Evolutionary conservation across 2,329 filamentous ascomycete species (phyloP).

Genomic region (Monascus ruber): DNA sequence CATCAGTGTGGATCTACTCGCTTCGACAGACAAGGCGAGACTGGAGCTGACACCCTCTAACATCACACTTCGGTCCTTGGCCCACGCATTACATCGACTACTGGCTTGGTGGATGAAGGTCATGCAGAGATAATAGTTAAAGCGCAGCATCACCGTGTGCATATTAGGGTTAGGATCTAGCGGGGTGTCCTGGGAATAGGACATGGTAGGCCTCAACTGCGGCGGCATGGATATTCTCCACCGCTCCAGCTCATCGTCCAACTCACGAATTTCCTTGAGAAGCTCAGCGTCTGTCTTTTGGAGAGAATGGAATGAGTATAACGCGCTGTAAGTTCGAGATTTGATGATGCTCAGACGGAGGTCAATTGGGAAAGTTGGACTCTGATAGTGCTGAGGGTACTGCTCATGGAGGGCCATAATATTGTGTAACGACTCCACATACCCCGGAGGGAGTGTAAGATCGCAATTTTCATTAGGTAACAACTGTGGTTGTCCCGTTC

Average conservation of each 20-base stretch:
- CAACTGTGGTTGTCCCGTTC: slow-evolving; percentile 42
- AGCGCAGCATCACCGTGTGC: slow-evolving; percentile 37
- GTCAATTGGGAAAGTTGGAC: slow-evolving; percentile 36
- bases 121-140: slow-evolving; percentile 47
- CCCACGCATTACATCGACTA: slow-evolving; percentile 38
- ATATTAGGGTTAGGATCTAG: slow-evolving; percentile 31
- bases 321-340: slow-evolving; percentile 35
- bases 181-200: slow-evolving; percentile 24
- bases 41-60: slow-evolving; percentile 43
- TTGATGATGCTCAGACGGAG: slow-evolving; percentile 42
- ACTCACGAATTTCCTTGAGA: slow-evolving; percentile 43
- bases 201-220: slow-evolving; percentile 38
- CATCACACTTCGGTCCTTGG: slow-evolving; percentile 19
- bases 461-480: slow-evolving; percentile 44
- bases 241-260: slow-evolving; percentile 45
- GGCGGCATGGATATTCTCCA: slow-evolving; percentile 42
- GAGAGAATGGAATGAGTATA: slow-evolving; percentile 40
- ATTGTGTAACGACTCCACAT: slow-evolving; percentile 20
- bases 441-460: slow-evolving; percentile 36
- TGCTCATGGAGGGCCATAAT: slow-evolving; percentile 12
- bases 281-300: slow-evolving; percentile 45
- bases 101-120: slow-evolving; percentile 46
- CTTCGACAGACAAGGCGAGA: slow-evolving; percentile 42
- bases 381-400: slow-evolving; percentile 10
- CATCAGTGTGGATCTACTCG: slow-evolving; percentile 44